Conservation (phyloP, 2,329 filamentous ascomycete genomes). For the Alternaria consortialis region DNA sequence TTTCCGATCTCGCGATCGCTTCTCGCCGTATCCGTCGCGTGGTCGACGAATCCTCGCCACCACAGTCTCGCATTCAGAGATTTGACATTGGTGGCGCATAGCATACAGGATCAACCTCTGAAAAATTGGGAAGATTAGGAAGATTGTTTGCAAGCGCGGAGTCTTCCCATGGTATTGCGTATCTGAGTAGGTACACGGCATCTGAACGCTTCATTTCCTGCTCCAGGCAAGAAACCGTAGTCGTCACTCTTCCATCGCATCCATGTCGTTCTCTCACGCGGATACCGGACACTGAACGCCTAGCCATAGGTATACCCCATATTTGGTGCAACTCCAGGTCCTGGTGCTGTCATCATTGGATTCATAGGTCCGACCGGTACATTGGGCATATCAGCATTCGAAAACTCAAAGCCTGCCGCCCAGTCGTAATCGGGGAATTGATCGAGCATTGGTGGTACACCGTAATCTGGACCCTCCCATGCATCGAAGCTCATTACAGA, state of each 20-base stretch:
- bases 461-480: constrained; percentile 43
- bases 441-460: constrained; percentile 41
- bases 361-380: constrained; percentile 30
- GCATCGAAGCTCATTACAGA: constrained; percentile 37
- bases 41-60: background rate
- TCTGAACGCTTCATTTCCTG: constrained; percentile 2
- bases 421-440: constrained; percentile 52
- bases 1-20: background rate
- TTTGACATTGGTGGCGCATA: background rate
- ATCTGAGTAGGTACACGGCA: constrained; percentile 1
- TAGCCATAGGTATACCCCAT: constrained; percentile 42
- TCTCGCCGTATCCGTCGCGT: background rate
- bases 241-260: background rate
- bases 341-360: constrained; percentile 28
- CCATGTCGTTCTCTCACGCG: background rate
- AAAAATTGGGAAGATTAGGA: background rate
- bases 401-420: constrained; percentile 49
- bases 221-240: constrained; percentile 1
- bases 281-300: background rate
- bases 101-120: background rate
- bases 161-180: background rate
- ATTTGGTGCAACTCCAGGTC: constrained; percentile 24
- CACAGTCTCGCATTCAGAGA: background rate
- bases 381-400: constrained; percentile 40
- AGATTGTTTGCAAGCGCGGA: too few species aligned